Percentiles rank a stretch among this genome's conserved stretches.
These are phyloP conservation scores for Monosporascus cannonballus DNA, from an alignment of 2,329 filamentous ascomycete genomes.

Conservation along the genomic window DNA sequence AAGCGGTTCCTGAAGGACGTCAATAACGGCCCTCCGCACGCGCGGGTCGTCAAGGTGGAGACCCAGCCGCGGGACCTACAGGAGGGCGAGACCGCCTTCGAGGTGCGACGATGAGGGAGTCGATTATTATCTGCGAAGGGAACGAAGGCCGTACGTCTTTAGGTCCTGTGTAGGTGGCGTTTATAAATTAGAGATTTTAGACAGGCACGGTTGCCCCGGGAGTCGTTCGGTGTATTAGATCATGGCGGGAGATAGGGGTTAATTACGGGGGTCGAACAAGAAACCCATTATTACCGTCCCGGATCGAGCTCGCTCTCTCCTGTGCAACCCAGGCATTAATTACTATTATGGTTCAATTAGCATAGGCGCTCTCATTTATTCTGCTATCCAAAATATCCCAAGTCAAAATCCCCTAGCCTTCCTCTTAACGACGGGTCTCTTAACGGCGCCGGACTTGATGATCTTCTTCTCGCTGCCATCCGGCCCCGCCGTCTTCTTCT, in stretches of 20 bases:
- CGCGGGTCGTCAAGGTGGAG: conserved; percentile 70
- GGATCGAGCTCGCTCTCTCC: too few species aligned
- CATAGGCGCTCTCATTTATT: neutral
- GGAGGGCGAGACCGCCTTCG: conserved; percentile 63
- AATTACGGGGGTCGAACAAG: too few species aligned
- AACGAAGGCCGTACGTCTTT: neutral
- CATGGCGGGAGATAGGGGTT: too few species aligned
- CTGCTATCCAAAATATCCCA: neutral
- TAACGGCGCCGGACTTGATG: conserved; percentile 55
- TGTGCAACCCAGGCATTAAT: too few species aligned
- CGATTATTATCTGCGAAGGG: neutral
- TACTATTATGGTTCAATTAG: too few species aligned
- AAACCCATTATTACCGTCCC: too few species aligned
- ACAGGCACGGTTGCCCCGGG: too few species aligned
- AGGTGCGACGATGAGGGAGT: conserved; percentile 36
- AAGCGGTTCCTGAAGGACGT: conserved; percentile 68
- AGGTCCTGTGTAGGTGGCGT: conserved; percentile 1
- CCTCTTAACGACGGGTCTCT: conserved; percentile 53
- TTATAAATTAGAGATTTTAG: neutral
- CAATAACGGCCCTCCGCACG: conserved; percentile 64
- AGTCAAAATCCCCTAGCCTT: conserved; percentile 46
- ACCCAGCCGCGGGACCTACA: conserved; percentile 59
- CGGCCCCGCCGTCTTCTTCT: conserved; percentile 34
- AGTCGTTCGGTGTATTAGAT: too few species aligned
- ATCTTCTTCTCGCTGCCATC: conserved; percentile 45